Conservation (phyloP, 2,329 filamentous ascomycete genomes). For the Elsinoe perseae region DNA sequence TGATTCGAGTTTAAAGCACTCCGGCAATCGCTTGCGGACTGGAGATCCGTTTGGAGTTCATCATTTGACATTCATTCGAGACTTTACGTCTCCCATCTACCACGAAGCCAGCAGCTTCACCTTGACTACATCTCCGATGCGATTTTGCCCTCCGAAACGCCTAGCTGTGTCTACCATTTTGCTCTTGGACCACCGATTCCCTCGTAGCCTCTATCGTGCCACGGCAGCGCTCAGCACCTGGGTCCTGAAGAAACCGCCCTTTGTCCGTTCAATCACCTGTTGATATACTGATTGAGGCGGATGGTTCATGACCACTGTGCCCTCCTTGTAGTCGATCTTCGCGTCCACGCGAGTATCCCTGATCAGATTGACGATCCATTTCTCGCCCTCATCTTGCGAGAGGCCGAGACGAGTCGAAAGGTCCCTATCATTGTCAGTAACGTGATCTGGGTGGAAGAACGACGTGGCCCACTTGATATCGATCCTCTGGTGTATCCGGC, state of each 20-base stretch:
- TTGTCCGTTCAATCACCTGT: conserved; percentile 98
- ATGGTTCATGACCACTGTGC: conserved; percentile 99
- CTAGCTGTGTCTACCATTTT: conserved; percentile 15
- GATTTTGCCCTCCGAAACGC: conserved; percentile 15
- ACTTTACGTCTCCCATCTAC: conserved; percentile 5
- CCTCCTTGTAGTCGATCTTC: conserved; percentile 99
- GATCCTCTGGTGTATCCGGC: conserved; percentile 98
- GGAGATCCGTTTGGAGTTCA: neutral
- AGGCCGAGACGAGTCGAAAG: conserved; percentile 85
- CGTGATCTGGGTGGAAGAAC: no score
- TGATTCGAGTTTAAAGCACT: no score
- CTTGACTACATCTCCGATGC: neutral
- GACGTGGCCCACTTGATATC: conserved; percentile 84
- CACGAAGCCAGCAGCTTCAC: neutral
- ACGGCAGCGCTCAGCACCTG: conserved; percentile 70
- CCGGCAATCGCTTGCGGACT: no score
- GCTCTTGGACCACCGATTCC: neutral
- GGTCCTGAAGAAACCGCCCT: conserved; percentile 97
- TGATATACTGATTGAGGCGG: conserved; percentile 97
- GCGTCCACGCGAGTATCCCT: conserved; percentile 94
- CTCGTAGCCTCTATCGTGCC: conserved; percentile 32
- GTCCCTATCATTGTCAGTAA: conserved; percentile 47
- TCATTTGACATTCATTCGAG: conserved; percentile 1
- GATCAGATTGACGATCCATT: conserved; percentile 99
- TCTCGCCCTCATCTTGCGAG: conserved; percentile 92